Evolutionary conservation across 306 rosid genomes (phyloP).

Genomic region (Alnus rubra): DNA sequence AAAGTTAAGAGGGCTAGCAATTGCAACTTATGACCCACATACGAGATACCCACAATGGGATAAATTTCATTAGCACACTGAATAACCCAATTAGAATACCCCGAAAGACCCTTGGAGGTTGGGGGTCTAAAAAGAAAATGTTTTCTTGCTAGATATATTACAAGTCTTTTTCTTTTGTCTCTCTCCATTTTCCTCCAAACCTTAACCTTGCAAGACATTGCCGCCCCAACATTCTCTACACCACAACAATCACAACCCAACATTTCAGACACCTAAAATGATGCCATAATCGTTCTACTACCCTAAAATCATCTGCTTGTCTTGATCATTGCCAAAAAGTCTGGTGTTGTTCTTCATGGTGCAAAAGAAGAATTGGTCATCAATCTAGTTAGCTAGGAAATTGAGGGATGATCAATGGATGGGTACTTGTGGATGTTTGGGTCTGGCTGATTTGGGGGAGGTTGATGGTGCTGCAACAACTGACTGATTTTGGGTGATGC

Average conservation of each 20-base stretch:
- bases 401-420: background rate
- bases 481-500: background rate
- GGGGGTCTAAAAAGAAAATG: background rate
- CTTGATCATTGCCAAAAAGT: background rate
- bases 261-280: background rate
- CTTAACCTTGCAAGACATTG: background rate
- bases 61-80: too few species aligned
- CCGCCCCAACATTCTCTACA: background rate
- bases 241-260: background rate
- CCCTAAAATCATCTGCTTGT: background rate
- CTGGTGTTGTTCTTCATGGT: background rate
- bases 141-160: background rate
- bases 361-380: background rate
- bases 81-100: too few species aligned
- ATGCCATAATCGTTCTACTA: background rate
- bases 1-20: too few species aligned
- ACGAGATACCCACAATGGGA: too few species aligned
- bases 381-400: background rate
- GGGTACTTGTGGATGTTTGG: background rate
- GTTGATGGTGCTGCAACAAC: background rate
- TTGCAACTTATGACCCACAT: too few species aligned
- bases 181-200: background rate
- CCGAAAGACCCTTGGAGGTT: too few species aligned
- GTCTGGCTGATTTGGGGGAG: background rate
- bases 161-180: background rate